A percentile compares a stretch with the other conserved stretches of the same genome.
These are phyloP conservation scores for Fremontodendron californicum DNA, from an alignment of 345 rosid genomes.

Conservation along the genomic window DNA sequence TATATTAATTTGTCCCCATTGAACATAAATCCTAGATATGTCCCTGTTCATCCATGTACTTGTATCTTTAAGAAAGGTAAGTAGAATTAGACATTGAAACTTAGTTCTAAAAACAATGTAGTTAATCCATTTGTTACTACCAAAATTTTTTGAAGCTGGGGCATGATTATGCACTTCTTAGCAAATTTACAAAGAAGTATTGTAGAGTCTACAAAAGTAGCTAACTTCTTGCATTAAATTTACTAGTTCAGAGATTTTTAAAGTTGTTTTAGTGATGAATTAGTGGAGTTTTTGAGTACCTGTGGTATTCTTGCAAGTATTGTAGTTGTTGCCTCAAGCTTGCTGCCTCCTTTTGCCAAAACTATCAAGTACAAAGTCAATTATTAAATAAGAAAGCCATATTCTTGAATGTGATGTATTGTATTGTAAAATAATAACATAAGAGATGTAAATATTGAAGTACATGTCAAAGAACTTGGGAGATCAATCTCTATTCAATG, in stretches of 20 bases:
- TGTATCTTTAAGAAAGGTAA: background rate
- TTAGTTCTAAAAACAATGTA: background rate
- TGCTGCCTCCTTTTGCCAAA: conserved; percentile 77
- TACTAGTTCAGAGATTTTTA: background rate
- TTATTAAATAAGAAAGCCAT: background rate
- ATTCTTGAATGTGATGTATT: background rate
- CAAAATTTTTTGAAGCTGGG: too few relatives aligned
- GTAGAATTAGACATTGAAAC: background rate
- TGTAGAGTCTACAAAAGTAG: background rate
- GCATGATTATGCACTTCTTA: background rate
- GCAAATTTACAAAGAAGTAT: background rate
- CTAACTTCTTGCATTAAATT: background rate
- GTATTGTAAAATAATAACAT: background rate
- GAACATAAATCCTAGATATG: background rate
- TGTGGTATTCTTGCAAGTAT: conserved; percentile 61
- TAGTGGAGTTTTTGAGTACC: conserved; percentile 34
- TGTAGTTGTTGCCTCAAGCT: conserved; percentile 67
- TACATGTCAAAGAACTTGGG: background rate
- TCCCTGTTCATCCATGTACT: background rate
- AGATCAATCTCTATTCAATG: background rate
- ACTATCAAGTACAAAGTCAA: conserved; percentile 31
- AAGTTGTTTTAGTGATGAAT: background rate
- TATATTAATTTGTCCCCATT: background rate
- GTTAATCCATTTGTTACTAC: too few relatives aligned
- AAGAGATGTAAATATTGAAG: background rate